These are phyloP conservation scores for Exophiala dermatitidis DNA, from an alignment of 2,329 filamentous ascomycete genomes.

Conservation along the genomic window DNA sequence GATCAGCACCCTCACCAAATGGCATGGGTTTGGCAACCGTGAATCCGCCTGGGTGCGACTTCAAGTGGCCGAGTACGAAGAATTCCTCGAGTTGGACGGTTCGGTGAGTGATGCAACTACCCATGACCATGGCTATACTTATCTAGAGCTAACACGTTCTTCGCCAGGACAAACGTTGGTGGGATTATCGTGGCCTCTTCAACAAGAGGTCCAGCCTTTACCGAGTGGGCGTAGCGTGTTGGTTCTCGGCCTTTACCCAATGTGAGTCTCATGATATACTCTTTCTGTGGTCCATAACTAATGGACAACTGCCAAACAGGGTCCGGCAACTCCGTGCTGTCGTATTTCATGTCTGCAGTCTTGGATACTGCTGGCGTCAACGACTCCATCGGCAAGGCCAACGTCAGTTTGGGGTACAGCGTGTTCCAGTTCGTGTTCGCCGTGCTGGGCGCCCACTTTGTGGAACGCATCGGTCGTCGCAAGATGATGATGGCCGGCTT, in stretches of 20 bases:
- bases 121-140: too few species aligned
- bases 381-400: conserved; percentile 44
- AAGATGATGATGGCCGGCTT: conserved; percentile 49
- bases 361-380: conserved; percentile 47
- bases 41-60: conserved; percentile 31
- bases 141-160: not conserved
- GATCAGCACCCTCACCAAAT: conserved; percentile 50
- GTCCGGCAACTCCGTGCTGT: conserved; percentile 34
- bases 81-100: conserved; percentile 31
- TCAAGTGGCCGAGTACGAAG: conserved; percentile 32
- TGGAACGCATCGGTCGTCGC: conserved; percentile 53
- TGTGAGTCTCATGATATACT: conserved; percentile 27
- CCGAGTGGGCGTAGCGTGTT: conserved; percentile 46
- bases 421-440: conserved; percentile 51
- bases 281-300: not conserved
- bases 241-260: conserved; percentile 45
- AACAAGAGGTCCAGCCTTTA: conserved; percentile 42
- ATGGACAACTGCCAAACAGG: conserved; percentile 11
- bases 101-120: conserved; percentile 42
- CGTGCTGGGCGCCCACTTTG: conserved; percentile 51
- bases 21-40: conserved; percentile 48
- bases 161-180: conserved; percentile 34
- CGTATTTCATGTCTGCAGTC: conserved; percentile 51
- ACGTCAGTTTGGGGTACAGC: conserved; percentile 50
- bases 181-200: conserved; percentile 49